phyloP scores from a whole-genome alignment of 495 filamentous ascomycete genomes.

The Cudoniella acicularis region DNA sequence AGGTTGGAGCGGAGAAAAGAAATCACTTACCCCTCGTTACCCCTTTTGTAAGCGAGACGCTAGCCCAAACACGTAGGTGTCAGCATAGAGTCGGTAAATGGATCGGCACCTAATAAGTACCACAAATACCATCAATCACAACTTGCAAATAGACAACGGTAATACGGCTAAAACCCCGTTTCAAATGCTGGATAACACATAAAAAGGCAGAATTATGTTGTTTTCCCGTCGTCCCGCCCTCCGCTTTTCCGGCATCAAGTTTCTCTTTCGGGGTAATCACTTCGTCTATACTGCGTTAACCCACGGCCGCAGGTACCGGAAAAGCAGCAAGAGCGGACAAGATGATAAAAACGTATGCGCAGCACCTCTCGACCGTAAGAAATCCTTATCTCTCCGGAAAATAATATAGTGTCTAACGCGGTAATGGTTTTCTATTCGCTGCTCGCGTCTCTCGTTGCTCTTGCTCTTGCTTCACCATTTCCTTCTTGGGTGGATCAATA shows the following conservation, averaged over 20 bases:
- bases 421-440: background rate
- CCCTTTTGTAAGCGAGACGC: background rate
- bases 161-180: background rate
- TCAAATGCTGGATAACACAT: background rate
- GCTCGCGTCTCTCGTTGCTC: background rate
- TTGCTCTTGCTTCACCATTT: background rate
- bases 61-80: background rate
- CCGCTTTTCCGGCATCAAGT: background rate
- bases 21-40: background rate
- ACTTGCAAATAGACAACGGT: background rate
- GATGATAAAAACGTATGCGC: background rate
- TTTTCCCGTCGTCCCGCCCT: background rate
- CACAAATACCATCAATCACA: background rate
- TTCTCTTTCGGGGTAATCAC: background rate
- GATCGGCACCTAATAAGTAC: background rate
- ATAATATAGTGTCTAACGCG: background rate
- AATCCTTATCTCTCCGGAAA: background rate
- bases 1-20: background rate
- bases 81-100: background rate
- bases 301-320: background rate
- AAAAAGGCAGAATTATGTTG: background rate
- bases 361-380: background rate
- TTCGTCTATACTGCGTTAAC: background rate
- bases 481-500: background rate
- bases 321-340: background rate